These are phyloP conservation scores for Plantago coronopus DNA, from an alignment of 305 asterid genomes.

Conservation along the genomic window DNA sequence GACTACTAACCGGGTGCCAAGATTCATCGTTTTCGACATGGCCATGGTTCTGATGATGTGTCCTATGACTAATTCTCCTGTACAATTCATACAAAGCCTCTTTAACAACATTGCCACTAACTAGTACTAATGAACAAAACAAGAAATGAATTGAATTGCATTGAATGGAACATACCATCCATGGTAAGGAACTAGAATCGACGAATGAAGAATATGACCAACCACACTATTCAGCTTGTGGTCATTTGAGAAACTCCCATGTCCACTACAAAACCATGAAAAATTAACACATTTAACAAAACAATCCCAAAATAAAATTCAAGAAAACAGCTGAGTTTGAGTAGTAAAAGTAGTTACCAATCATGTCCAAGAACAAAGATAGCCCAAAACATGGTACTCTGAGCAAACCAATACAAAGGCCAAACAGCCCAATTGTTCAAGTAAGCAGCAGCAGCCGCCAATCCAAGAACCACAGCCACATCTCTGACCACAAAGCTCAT, in stretches of 20 bases:
- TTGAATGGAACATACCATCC: conserved; percentile 67
- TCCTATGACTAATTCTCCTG: conserved; percentile 96
- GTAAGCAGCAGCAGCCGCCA: conserved; percentile 52
- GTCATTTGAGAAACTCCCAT: conserved; percentile 77
- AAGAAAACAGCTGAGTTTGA: background rate
- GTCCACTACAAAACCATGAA: conserved; percentile 57
- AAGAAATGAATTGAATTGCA: background rate
- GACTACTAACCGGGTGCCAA: conserved; percentile 69
- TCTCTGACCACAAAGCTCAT: conserved; percentile 67
- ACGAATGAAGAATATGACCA: conserved; percentile 85
- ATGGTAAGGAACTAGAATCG: conserved; percentile 93
- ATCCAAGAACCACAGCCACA: conserved; percentile 41
- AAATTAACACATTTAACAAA: conserved; percentile 6
- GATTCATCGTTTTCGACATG: conserved; percentile 92
- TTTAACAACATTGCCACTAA: background rate
- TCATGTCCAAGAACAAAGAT: conserved; percentile 92
- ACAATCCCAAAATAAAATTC: background rate
- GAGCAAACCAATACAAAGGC: conserved; percentile 85
- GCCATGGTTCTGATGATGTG: conserved; percentile 94
- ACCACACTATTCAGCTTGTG: conserved; percentile 54
- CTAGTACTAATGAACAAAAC: background rate
- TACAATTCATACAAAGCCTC: background rate
- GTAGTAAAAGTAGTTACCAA: conserved; percentile 45
- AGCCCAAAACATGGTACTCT: conserved; percentile 93
- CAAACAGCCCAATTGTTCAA: conserved; percentile 55